Evolutionary conservation across 202 grass and related monocot species (phyloP), one percentile per base, ranked within the genome.

Genomic region (Panicum virgatum): DNA sequence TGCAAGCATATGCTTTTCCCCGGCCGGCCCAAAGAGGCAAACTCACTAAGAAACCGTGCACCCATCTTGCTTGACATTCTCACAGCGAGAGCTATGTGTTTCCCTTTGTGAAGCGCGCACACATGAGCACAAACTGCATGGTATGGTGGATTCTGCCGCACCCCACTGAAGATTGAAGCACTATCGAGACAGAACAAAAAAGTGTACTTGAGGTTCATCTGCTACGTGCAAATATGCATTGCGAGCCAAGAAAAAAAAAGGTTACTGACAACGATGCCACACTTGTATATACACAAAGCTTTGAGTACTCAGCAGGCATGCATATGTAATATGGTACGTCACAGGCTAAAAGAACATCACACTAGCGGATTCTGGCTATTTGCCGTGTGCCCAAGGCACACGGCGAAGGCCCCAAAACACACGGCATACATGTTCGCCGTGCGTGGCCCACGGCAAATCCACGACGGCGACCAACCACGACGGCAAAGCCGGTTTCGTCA

Each of bases 211-310:
- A 64, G 40, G 45, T 66, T 68, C 63, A 79, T 89, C n/a, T n/a
- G n/a, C 29, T 56, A 58, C 81, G 46, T 89, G 82, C 76, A 72
- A 76, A 81, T 81, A 65, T 64, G 3, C 34, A n/a, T 72, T 57
- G 79, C 2, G 12, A 29, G 5, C 11, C 25, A 48, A 58, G 78
- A 77, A 29, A 72, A 58, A 83, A 82, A 39, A 65, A 83, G 72
- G 63, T 29, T 38, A 26, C 37, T 81, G 51, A 70, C 29, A 82
- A 48, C 10, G 43, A 47, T 12, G 14, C n/a, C n/a, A n/a, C n/a
- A n/a, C n/a, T n/a, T n/a, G n/a, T n/a, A n/a, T n/a, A n/a, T 12
- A n/a, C n/a, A 56, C 32, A 34, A 34, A 34, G 1, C 72, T 57
- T 70, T 67, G 62, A 36, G 64, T 43, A 73, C 27, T 29, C 29